Evolutionary conservation across 768 basidiomycete genomes (phyloP).

Genomic region (Russula sp.): DNA sequence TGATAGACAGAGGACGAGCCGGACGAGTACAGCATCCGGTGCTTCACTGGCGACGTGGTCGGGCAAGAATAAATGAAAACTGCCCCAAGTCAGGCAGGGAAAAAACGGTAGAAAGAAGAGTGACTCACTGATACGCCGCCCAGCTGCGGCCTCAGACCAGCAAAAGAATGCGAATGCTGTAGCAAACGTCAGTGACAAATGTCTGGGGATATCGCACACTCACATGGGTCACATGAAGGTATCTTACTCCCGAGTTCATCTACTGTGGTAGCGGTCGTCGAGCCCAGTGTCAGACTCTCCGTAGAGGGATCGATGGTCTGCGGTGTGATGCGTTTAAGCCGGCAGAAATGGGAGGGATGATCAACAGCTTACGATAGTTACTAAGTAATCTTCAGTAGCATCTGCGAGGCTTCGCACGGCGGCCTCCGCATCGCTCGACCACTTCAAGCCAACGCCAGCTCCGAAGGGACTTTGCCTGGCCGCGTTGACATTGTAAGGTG

Average conservation of each 20-base stretch:
- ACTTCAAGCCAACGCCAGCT: constrained; percentile 55
- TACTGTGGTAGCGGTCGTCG: constrained; percentile 36
- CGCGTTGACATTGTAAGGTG: constrained; percentile 52
- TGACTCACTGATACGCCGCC: constrained; percentile 55
- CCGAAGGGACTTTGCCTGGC: constrained; percentile 52
- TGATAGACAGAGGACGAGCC: constrained; percentile 52
- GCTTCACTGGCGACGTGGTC: constrained; percentile 67
- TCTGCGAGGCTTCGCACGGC: constrained; percentile 56
- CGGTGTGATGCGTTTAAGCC: neutral
- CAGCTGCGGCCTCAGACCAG: constrained; percentile 48
- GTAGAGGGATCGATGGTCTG: constrained; percentile 63
- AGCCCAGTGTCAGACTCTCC: constrained; percentile 51
- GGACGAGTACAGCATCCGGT: constrained; percentile 86
- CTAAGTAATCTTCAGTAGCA: constrained; percentile 44
- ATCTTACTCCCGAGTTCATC: constrained; percentile 44
- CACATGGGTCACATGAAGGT: constrained; percentile 54
- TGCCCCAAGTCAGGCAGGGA: constrained; percentile 28
- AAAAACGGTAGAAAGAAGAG: constrained; percentile 3
- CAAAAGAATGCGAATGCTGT: constrained; percentile 59
- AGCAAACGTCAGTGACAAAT: constrained; percentile 13
- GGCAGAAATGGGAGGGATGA: neutral
- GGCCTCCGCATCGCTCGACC: constrained; percentile 58
- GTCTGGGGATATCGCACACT: constrained; percentile 17
- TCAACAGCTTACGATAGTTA: constrained; percentile 53
- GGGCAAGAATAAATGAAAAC: constrained; percentile 95